phyloP scores from a whole-genome alignment of 352 stramenopile species.

The Phytophthora crassamura region DNA sequence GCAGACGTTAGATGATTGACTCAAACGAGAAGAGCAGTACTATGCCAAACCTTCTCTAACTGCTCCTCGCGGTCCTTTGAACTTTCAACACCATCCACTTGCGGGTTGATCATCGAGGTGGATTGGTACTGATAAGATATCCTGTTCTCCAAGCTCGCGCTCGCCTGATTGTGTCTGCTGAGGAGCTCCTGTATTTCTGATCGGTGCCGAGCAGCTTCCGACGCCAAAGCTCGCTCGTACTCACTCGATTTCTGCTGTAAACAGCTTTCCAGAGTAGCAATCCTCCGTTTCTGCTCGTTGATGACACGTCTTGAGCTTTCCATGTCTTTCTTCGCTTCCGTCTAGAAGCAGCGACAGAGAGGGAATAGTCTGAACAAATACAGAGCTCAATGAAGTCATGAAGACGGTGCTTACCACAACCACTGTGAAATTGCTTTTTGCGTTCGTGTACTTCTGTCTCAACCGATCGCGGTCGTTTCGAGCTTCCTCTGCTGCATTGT shows the following conservation, averaged over 20 bases:
- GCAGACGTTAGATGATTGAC: background rate
- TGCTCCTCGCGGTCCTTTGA: conserved; percentile 37
- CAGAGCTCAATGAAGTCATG: conserved; percentile 2
- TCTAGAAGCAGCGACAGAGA: conserved; percentile 42
- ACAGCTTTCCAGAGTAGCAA: conserved; percentile 52
- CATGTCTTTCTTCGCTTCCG: conserved; percentile 77
- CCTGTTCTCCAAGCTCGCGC: background rate
- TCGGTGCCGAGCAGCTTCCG: conserved; percentile 50
- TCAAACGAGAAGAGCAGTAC: background rate
- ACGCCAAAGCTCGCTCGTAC: conserved; percentile 62
- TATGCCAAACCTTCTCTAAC: conserved; percentile 31
- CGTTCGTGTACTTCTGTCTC: conserved; percentile 80
- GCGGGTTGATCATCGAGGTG: conserved; percentile 23
- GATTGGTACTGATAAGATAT: conserved; percentile 29
- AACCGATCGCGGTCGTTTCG: conserved; percentile 71
- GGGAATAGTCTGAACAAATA: background rate
- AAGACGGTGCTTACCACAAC: conserved; percentile 51
- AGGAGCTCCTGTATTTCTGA: conserved; percentile 69
- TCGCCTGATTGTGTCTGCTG: conserved; percentile 31
- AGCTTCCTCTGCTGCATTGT: conserved; percentile 44
- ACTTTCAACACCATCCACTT: conserved; percentile 18
- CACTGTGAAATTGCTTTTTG: conserved; percentile 79
- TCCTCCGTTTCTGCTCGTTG: conserved; percentile 60
- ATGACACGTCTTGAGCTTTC: conserved; percentile 62
- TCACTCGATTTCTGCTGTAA: conserved; percentile 67